Percentiles rank a stretch among this genome's conserved stretches.
Evolutionary conservation across 352 stramenopile species (phyloP).

Genomic region (Phytophthora aleatoria): DNA sequence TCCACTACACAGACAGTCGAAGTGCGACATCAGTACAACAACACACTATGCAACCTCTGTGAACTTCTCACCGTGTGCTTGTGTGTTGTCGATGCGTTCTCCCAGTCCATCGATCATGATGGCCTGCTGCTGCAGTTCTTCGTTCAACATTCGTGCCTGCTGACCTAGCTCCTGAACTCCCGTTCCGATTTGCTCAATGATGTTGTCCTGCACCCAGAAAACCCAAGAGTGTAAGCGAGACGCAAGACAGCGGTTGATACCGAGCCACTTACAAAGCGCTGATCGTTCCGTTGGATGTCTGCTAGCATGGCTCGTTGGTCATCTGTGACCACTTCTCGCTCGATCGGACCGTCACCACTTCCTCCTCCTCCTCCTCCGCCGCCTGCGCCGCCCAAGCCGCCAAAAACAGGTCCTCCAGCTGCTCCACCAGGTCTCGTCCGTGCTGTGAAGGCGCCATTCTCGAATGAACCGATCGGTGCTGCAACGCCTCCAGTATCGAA

Average conservation of each 20-base stretch:
- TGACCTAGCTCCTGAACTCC: conserved; percentile 81
- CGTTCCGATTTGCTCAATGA: conserved; percentile 85
- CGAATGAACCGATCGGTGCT: conserved; percentile 60
- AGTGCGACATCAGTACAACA: conserved; percentile 6
- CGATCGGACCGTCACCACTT: conserved; percentile 25
- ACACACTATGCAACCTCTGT: neutral
- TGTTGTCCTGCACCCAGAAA: conserved; percentile 61
- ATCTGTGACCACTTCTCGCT: conserved; percentile 61
- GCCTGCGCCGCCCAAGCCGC: conserved; percentile 35
- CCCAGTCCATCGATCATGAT: conserved; percentile 89
- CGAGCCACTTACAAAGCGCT: conserved; percentile 71
- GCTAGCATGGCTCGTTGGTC: conserved; percentile 70
- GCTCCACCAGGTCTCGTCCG: conserved; percentile 30
- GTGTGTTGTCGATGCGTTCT: conserved; percentile 81
- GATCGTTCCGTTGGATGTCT: conserved; percentile 83
- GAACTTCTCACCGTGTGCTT: conserved; percentile 58
- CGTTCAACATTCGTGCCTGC: conserved; percentile 76
- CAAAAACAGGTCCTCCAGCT: conserved; percentile 30
- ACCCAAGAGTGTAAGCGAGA: neutral
- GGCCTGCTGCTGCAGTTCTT: conserved; percentile 85
- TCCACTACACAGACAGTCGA: conserved; percentile 53
- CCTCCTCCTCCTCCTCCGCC: conserved; percentile 28
- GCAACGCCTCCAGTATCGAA: conserved; percentile 55
- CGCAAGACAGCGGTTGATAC: neutral
- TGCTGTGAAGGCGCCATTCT: conserved; percentile 63